Percentiles rank a stretch among this genome's conserved stretches.
phyloP scores from a whole-genome alignment of 1,139 yeast species.

The Yamadazyma conglobata region DNA sequence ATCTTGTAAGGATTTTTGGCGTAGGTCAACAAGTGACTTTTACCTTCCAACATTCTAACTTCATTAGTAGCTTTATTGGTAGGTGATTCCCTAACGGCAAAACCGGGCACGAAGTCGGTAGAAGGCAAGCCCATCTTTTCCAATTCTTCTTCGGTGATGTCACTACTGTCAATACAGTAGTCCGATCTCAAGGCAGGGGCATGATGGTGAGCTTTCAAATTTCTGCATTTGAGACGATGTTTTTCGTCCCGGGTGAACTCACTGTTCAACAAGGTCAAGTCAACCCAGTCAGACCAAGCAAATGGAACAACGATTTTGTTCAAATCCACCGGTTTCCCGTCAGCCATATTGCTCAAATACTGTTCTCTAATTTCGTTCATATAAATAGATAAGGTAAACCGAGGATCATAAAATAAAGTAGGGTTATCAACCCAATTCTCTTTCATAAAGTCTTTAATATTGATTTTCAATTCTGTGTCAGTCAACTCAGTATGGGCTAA shows the following conservation, averaged over 20 bases:
- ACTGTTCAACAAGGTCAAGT: slow-evolving; percentile 21
- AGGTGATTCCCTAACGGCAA: slow-evolving; percentile 22
- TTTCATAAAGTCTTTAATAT: slow-evolving; percentile 19
- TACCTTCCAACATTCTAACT: slow-evolving; percentile 32
- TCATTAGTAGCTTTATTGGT: slow-evolving; percentile 24
- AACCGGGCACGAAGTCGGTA: slow-evolving; percentile 23
- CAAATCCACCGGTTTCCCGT: slow-evolving; percentile 14
- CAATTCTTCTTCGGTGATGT: slow-evolving; percentile 24
- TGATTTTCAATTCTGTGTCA: slow-evolving; percentile 21
- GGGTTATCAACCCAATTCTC: slow-evolving; percentile 19
- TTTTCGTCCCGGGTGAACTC: slow-evolving; percentile 16
- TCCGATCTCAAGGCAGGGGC: slow-evolving; percentile 17
- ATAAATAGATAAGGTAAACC: slow-evolving; percentile 34
- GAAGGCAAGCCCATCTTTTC: slow-evolving; percentile 20
- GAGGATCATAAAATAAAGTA: slow-evolving; percentile 35
- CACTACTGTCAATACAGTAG: slow-evolving; percentile 23
- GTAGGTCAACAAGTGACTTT: slow-evolving; percentile 39
- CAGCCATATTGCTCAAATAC: slow-evolving; percentile 11
- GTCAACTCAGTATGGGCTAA: slow-evolving; percentile 27
- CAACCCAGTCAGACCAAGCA: slow-evolving; percentile 32
- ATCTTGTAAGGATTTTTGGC: slow-evolving; percentile 44
- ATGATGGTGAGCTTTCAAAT: slow-evolving; percentile 22
- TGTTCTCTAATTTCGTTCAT: slow-evolving; percentile 26
- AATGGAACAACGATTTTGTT: slow-evolving; percentile 21
- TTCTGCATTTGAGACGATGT: slow-evolving; percentile 17